Percentiles rank a stretch among this genome's conserved stretches.
phyloP scores from a whole-genome alignment of 495 filamentous ascomycete species.

The Clohesyomyces aquaticus region DNA sequence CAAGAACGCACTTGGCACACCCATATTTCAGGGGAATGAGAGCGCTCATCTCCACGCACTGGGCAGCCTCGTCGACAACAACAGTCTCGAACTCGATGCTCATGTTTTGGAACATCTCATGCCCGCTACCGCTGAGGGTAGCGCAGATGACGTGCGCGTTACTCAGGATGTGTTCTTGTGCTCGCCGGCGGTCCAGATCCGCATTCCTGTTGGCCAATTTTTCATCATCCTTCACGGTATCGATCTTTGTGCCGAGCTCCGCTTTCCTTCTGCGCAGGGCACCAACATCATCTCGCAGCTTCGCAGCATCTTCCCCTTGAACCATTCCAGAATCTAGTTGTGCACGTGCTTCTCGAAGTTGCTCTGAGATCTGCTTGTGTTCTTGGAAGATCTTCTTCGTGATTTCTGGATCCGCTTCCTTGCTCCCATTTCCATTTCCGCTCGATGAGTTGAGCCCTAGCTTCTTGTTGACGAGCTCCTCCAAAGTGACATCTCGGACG shows the following conservation, averaged over 20 bases:
- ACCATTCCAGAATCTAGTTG: constrained; percentile 71
- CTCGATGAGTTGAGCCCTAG: constrained; percentile 57
- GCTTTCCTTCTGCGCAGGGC: constrained; percentile 72
- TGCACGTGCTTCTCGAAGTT: constrained; percentile 66
- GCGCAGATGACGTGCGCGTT: constrained; percentile 91
- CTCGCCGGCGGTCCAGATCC: constrained; percentile 80
- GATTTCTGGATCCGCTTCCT: constrained; percentile 52
- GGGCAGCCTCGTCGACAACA: constrained; percentile 96
- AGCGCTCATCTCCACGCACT: constrained; percentile 96
- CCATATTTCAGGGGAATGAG: constrained; percentile 97
- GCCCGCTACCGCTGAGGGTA: constrained; percentile 91
- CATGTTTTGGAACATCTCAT: constrained; percentile 94
- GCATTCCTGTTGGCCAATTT: constrained; percentile 73
- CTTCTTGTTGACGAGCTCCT: constrained; percentile 81
- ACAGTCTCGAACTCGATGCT: constrained; percentile 98
- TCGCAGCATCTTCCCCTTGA: constrained; percentile 63
- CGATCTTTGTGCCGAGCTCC: constrained; percentile 76
- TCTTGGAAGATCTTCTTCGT: constrained; percentile 80
- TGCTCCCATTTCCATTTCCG: constrained; percentile 39
- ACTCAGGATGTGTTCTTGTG: constrained; percentile 89
- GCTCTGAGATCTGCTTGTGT: constrained; percentile 73
- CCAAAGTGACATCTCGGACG: constrained; percentile 89
- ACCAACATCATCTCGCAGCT: constrained; percentile 77
- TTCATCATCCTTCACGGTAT: constrained; percentile 81
- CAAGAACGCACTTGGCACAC: constrained; percentile 93